These are phyloP conservation scores for Mallotus nudiflorus DNA, from an alignment of 345 rosid species.

Conservation along the genomic window DNA sequence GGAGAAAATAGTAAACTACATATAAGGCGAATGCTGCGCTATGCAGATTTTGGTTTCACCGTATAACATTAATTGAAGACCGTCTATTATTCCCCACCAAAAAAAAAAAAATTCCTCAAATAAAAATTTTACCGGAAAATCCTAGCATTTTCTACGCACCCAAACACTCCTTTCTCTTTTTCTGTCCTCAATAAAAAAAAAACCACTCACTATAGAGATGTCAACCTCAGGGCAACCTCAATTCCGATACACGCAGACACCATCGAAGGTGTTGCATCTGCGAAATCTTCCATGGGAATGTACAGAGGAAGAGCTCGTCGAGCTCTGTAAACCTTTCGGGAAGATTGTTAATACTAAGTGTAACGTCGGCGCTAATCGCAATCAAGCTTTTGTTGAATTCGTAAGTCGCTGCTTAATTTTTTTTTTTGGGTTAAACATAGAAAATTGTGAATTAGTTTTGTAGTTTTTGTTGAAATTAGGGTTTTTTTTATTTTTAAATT, in stretches of 20 bases:
- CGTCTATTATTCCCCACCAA: too few species aligned
- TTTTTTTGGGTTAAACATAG: too few species aligned
- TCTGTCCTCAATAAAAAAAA: neutral
- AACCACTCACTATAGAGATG: conserved; percentile 29
- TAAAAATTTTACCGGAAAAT: conserved; percentile 19
- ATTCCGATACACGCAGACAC: conserved; percentile 94
- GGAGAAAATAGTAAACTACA: too few species aligned
- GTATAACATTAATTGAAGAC: too few species aligned
- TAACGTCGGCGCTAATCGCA: conserved; percentile 93
- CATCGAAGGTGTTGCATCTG: conserved; percentile 90
- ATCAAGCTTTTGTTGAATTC: conserved; percentile 95
- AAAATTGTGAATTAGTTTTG: too few species aligned
- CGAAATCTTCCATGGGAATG: conserved; percentile 98
- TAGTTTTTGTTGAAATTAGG: too few species aligned
- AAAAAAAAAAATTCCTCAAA: too few species aligned
- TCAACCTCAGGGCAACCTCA: conserved; percentile 78
- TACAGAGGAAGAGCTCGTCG: conserved; percentile 85
- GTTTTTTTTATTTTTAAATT: too few species aligned
- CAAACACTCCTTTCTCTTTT: conserved; percentile 15
- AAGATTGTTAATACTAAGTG: conserved; percentile 88
- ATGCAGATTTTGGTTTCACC: too few species aligned
- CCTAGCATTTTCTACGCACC: conserved; percentile 23
- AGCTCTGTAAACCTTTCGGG: conserved; percentile 91
- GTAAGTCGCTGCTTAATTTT: conserved; percentile 31
- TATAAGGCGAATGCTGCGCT: neutral